Evolutionary conservation across 768 basidiomycete genomes (phyloP).

Genomic region (Phlegmacium glaucopus): DNA sequence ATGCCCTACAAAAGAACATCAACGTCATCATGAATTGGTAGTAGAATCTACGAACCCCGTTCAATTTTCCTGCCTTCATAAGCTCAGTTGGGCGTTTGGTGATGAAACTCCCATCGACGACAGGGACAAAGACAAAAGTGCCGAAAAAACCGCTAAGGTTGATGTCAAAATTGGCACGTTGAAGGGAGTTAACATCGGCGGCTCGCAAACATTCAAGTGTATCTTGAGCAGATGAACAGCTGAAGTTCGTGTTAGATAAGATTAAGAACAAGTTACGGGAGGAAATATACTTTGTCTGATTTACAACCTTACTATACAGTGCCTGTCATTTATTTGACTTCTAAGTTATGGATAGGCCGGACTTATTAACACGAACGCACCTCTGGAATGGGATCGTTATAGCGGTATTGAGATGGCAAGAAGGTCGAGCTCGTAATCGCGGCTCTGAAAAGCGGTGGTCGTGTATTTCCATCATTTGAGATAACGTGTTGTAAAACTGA

Average conservation of each 20-base stretch:
- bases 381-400: conserved; percentile 39
- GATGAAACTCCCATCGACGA: conserved; percentile 47
- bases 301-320: conserved; percentile 6
- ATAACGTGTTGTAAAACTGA: conserved; percentile 49
- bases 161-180: conserved; percentile 31
- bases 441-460: no score
- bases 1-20: conserved; percentile 23
- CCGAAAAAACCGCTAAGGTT: conserved; percentile 33
- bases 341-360: no score
- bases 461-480: conserved; percentile 42
- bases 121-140: conserved; percentile 38
- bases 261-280: no score
- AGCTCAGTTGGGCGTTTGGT: conserved; percentile 37
- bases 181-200: conserved; percentile 26
- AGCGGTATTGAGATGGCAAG: conserved; percentile 44
- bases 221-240: conserved; percentile 31
- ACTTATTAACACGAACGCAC: conserved; percentile 17
- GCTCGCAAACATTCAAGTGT: conserved; percentile 38
- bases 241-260: conserved; percentile 9
- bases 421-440: conserved; percentile 45
- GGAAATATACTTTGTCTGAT: conserved; percentile 2
- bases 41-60: conserved; percentile 29
- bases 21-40: no score
- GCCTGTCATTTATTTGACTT: conserved; percentile 15
- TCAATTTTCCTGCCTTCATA: conserved; percentile 32